Evolutionary conservation across 805 yeast genomes (phyloP), one percentile per base, ranked within the genome.

Genomic region (Yarrowia divulgata): DNA sequence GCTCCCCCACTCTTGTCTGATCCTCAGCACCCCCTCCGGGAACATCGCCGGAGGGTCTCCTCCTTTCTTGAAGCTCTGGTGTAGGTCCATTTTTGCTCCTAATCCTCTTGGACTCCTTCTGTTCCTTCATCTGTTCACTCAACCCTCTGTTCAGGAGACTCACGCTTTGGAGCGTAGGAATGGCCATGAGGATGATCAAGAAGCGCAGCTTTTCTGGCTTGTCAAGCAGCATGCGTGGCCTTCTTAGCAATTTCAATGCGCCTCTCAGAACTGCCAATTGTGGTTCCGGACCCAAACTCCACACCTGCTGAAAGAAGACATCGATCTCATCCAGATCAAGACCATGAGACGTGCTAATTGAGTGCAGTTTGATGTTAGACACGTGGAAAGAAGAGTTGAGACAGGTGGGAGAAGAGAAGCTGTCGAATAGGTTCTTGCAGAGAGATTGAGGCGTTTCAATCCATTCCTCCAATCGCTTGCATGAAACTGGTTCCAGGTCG

Each of bases 241-340:
- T 8, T 23, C 49, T 48, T 2, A 63, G 46, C 34, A 63, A 48
- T 13, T 49, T 35, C 5, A 63, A 18, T 4, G 68, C 68, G 1
- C 68, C 68, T 16, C 57, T 34, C 37, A 63, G 23, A 5, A 63
- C 68, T 16, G 68, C 68, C 55, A 63, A 37, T 63, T 63, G 55
- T 1, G 55, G 57, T 7, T 63, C 57, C 1, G 39, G 40, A 6
- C 46, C 48, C 57, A 48, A 23, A 16, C 48, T 37, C 68, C 68
- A 63, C 23, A 63, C 57, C 37, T 37, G 57, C 8, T 49, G 55
- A 13, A 48, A 63, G 18, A 63, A 63, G 37, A n/a, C 37, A 8
- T 63, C 57, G 37, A 63, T 60, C 19, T 60, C 66, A n/a, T 43
- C 66, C 50, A 60, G 23, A 29, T 60, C 66, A 1, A 60, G 42